Evolutionary conservation across 2,329 filamentous ascomycete species (phyloP).

Genomic region (Aphanocladium album): DNA sequence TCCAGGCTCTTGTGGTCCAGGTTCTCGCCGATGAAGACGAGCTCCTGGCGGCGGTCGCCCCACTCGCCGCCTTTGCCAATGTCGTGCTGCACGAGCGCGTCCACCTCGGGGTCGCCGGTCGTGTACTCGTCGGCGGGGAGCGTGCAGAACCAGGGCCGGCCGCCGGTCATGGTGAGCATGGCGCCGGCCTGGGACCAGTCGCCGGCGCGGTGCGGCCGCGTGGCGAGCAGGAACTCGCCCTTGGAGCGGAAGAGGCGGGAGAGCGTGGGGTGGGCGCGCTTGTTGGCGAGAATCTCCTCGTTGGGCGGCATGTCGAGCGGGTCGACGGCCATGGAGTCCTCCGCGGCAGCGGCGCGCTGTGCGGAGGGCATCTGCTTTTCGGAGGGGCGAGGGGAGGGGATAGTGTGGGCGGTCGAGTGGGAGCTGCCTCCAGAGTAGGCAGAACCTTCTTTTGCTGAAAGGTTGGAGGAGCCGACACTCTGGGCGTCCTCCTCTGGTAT

Average conservation of each 20-base stretch:
- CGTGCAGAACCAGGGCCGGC: conserved; percentile 55
- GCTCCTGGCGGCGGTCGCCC: conserved; percentile 66
- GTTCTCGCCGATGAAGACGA: conserved; percentile 68
- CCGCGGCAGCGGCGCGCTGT: conserved; percentile 14
- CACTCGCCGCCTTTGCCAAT: conserved; percentile 53
- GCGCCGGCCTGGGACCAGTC: conserved; percentile 62
- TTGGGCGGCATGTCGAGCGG: conserved; percentile 31
- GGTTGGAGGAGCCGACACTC: conserved; percentile 19
- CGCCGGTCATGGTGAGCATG: conserved; percentile 56
- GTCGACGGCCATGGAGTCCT: conserved; percentile 19
- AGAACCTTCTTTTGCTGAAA: conserved; percentile 5
- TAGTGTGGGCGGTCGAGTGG: conserved; percentile 14
- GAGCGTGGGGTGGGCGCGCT: conserved; percentile 48
- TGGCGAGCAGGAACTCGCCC: conserved; percentile 56
- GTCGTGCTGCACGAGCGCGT: conserved; percentile 45
- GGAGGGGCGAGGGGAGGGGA: conserved; percentile 13
- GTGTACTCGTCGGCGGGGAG: conserved; percentile 46
- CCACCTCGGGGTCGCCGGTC: conserved; percentile 42
- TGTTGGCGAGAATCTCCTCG: conserved; percentile 47
- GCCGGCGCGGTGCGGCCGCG: conserved; percentile 48
- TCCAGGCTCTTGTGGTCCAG: conserved; percentile 50
- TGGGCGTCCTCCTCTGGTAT: conserved; percentile 20
- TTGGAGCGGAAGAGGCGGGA: conserved; percentile 57
- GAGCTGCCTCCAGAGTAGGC: conserved; percentile 6
- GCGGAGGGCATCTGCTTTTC: conserved; percentile 1